Evolutionary conservation across 345 rosid genomes (phyloP).

Genomic region (Heritiera littoralis): DNA sequence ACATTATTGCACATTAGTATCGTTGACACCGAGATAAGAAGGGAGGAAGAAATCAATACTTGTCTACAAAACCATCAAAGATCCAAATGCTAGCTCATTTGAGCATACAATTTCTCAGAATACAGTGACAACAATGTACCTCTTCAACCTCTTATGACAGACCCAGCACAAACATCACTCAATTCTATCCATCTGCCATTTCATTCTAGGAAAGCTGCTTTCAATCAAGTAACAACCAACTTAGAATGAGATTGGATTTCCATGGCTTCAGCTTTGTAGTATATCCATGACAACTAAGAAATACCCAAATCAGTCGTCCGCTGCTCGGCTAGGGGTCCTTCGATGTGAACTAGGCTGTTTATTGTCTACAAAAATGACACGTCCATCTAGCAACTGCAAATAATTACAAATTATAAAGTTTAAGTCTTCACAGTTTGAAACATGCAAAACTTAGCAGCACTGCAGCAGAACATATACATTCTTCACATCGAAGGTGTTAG

Average conservation of each 20-base stretch:
- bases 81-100: background rate
- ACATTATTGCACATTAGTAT: background rate
- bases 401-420: background rate
- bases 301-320: conserved; percentile 24
- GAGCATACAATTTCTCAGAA: background rate
- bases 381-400: conserved; percentile 64
- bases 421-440: background rate
- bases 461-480: background rate
- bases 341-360: background rate
- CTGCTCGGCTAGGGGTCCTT: conserved; percentile 18
- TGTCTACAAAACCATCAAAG: background rate
- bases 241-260: background rate
- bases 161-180: background rate
- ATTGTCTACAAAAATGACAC: conserved; percentile 48
- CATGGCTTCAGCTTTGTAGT: background rate
- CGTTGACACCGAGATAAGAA: background rate
- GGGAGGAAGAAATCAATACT: background rate
- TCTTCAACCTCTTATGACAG: background rate
- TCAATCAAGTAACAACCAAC: background rate
- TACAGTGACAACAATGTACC: background rate
- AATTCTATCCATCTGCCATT: background rate
- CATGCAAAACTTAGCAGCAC: background rate
- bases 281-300: background rate
- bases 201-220: background rate
- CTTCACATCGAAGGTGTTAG: background rate